These are phyloP conservation scores for Arabidopsis hybrid DNA, from an alignment of 441 rosid genomes.

Conservation along the genomic window DNA sequence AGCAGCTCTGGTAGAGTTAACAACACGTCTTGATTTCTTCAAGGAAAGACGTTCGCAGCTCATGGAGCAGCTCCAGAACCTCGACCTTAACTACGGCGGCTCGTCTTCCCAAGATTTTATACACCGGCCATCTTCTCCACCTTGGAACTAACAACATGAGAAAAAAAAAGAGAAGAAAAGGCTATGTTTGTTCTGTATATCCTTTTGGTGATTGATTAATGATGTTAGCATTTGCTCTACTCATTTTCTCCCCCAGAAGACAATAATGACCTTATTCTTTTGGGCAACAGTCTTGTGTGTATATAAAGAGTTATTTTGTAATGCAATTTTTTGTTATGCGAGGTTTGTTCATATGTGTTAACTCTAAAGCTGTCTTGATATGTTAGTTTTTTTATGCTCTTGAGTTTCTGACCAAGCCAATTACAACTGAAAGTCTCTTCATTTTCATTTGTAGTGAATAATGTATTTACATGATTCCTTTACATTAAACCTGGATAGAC, in stretches of 20 bases:
- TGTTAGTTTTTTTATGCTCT: slow-evolving; percentile 24
- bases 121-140: slow-evolving; percentile 82
- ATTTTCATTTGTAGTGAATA: neutral
- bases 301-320: slow-evolving; percentile 30
- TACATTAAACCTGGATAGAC: neutral
- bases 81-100: slow-evolving; percentile 76
- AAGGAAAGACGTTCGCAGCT: slow-evolving; percentile 96
- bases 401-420: slow-evolving; percentile 23
- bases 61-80: slow-evolving; percentile 95
- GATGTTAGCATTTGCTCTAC: slow-evolving; percentile 22
- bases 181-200: slow-evolving; percentile 28
- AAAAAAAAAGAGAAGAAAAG: neutral
- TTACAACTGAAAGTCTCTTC: neutral
- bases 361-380: neutral
- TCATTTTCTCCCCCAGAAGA: slow-evolving; percentile 28
- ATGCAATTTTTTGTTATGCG: slow-evolving; percentile 5
- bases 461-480: neutral
- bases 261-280: slow-evolving; percentile 38
- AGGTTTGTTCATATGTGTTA: slow-evolving; percentile 22
- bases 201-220: slow-evolving; percentile 38
- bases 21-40: slow-evolving; percentile 93
- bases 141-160: slow-evolving; percentile 66
- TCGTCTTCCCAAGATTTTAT: slow-evolving; percentile 79
- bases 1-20: slow-evolving; percentile 88
- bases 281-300: slow-evolving; percentile 39